phyloP scores from a whole-genome alignment of 2,329 filamentous ascomycete species.

The Cladosporium sp. region DNA sequence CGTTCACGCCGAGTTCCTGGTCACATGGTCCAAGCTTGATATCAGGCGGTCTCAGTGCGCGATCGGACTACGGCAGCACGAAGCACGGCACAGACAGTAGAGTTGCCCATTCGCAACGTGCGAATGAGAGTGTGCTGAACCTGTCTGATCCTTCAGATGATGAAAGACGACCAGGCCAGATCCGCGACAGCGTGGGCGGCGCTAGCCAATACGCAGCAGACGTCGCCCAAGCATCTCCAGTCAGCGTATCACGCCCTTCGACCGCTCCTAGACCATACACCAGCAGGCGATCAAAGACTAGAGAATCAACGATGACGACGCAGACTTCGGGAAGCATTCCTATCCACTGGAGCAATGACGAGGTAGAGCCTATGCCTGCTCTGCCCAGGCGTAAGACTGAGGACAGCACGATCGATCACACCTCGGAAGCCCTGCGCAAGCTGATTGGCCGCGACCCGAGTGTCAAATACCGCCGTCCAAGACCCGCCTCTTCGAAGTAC shows the following conservation, averaged over 20 bases:
- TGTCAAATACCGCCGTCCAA: background rate
- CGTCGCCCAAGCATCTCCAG: constrained; percentile 6
- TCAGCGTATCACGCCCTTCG: background rate
- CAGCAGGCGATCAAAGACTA: constrained; percentile 8
- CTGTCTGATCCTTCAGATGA: constrained; percentile 26
- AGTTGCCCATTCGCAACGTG: constrained; percentile 13
- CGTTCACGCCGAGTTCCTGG: background rate
- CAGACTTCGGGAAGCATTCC: constrained; percentile 25
- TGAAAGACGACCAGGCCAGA: constrained; percentile 14
- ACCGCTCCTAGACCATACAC: constrained; percentile 14
- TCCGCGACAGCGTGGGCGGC: constrained; percentile 4
- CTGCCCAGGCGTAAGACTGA: constrained; percentile 4
- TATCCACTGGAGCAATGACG: constrained; percentile 18
- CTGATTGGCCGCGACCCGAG: constrained; percentile 10
- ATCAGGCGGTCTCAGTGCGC: background rate
- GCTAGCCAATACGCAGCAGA: constrained; percentile 3
- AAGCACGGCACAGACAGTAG: constrained; percentile 11
- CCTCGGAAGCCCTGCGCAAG: constrained; percentile 12
- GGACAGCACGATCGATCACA: constrained; percentile 5
- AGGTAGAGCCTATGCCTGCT: constrained; percentile 8
- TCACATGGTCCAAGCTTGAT: constrained; percentile 4
- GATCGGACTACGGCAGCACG: background rate
- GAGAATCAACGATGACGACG: constrained; percentile 15
- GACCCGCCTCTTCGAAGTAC: constrained; percentile 1
- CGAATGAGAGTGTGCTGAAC: constrained; percentile 17